Evolutionary conservation across 805 yeast species (phyloP).

Genomic region (Sugiyamaella smithiae): DNA sequence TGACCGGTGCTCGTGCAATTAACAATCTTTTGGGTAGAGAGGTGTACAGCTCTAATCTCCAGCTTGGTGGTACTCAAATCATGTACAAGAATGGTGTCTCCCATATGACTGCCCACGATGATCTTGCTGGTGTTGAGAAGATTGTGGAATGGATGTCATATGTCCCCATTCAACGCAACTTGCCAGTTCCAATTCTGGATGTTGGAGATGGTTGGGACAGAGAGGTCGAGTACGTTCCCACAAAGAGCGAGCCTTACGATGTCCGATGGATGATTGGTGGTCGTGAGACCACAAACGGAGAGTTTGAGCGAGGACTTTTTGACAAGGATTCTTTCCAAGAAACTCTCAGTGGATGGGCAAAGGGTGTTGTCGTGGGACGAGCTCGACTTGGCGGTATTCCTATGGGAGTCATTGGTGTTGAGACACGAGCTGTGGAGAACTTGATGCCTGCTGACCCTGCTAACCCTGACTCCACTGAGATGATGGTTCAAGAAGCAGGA

Average conservation of each 20-base stretch:
- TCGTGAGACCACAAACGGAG: conserved; percentile 59
- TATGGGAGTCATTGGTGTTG: conserved; percentile 96
- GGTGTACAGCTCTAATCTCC: conserved; percentile 94
- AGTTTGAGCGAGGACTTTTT: conserved; percentile 80
- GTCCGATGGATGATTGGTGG: conserved; percentile 96
- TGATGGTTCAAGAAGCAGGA: conserved; percentile 90
- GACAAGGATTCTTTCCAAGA: conserved; percentile 94
- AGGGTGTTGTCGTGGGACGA: conserved; percentile 97
- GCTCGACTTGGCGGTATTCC: conserved; percentile 99
- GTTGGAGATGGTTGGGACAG: conserved; percentile 88
- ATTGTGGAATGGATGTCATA: conserved; percentile 95
- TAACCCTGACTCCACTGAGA: conserved; percentile 89
- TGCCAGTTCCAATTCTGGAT: conserved; percentile 87
- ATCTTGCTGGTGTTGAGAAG: conserved; percentile 92
- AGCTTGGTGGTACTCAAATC: conserved; percentile 98
- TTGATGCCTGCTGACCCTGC: conserved; percentile 98
- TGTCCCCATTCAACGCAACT: conserved; percentile 84
- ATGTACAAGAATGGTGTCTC: conserved; percentile 99
- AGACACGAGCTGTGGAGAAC: conserved; percentile 86
- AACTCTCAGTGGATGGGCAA: conserved; percentile 97
- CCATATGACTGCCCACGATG: conserved; percentile 95
- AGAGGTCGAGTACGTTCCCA: conserved; percentile 77
- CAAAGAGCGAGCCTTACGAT: conserved; percentile 71
- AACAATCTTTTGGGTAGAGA: conserved; percentile 96
- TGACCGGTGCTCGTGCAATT: conserved; percentile 99